Evolutionary conservation across 768 basidiomycete genomes (phyloP), one percentile per base, ranked within the genome.

Genomic region (Lactifluus pinguis): DNA sequence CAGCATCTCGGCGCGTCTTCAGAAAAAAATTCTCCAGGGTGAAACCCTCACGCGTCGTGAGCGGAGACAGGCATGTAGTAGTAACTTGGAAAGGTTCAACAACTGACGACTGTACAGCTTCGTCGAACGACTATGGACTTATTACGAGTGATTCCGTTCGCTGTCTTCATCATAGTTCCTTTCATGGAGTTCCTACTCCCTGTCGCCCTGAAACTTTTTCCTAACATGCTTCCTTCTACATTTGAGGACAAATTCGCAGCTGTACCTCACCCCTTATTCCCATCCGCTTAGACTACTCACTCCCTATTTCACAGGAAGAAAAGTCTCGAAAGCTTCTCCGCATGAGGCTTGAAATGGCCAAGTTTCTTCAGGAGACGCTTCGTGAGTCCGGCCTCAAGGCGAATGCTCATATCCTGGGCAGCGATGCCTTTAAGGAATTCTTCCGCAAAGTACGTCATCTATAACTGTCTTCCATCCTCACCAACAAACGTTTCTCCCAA

Each of bases 131-230:
- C 95, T 0, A 86, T 87, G 73, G 97, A 99, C 73, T 70, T 98
- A 34, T 74, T 99, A 55, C 85, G 97, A 34, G 84, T 99, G 14
- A 85, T 98, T 25, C 97, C 97, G 1, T 99, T 99, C 74, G 84
- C 90, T 7, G 92, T 92, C 53, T 98, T 99, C 76, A 71, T 98
- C 64, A 79, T 97, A 68, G 92, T 99, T 3, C 97, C 97, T 1
- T 98, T 98, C 80, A 98, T 98, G 95, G 97, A 98, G 71, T 72
- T 99, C 17, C 79, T 99, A 5, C 83, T 99, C 3, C 97, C 97
- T 2, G 92, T 99, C 44, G 95, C 94, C 0, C 80, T 99, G 66
- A 97, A 95, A 72, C 75, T 99, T 48, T 99, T 99, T 81, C 97
- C 97, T 14, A 98, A 90, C 73, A 98, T 98, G 93, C 83, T 99